Base-by-base conservation (phyloP, 2,329 filamentous ascomycete genomes). In the Botryotinia globosa region DNA sequence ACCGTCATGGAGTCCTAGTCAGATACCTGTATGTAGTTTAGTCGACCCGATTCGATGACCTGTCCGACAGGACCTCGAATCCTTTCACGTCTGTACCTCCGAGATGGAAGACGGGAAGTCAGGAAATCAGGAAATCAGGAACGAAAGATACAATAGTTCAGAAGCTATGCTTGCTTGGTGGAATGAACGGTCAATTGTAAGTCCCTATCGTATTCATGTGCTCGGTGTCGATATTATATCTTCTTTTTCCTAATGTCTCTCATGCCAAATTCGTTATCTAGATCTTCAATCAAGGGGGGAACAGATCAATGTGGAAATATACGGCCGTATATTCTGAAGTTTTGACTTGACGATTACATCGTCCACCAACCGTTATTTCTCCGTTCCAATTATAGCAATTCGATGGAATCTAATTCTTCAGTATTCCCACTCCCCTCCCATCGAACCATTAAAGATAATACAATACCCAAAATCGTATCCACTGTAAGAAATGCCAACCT, bases 41-140 rank as follows among this genome's bases (percentile, higher is more conserved):
- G 64, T 29, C 25, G 16, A 54, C 51, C 32, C 34, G 64, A 54
- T 67, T 39, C 3, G 34, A 45, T 37, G 32, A 37, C 25, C 34
- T 54, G 45, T n/a, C 34, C 32, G 34, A 51, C 34, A 54, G 64
- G 62, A 67, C 45, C 14, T 67, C 34, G 22, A 67, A 67, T 54
- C 64, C 64, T 67, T 39, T 18, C 8, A 37, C 18, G 25, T 29
- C 61, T 29, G 1, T 20, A 54, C 34, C 25, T 54, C 45, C 18
- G 20, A 37, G 45, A 39, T 39, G 64, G 64, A 54, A 39, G 32
- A 29, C 12, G 37, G 32, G 8, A 51, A 39, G 25, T 14, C 32
- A 51, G 64, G 20, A 66, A 51, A 29, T 56, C n/a, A 32, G 51
- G 51, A 56, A 56, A 29, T 56, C n/a, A 32, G 51, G 51, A 56